Percentiles rank a stretch among this genome's conserved stretches.
Evolutionary conservation across 495 filamentous ascomycete species (phyloP).

Genomic region (Penicillium waksmanii): DNA sequence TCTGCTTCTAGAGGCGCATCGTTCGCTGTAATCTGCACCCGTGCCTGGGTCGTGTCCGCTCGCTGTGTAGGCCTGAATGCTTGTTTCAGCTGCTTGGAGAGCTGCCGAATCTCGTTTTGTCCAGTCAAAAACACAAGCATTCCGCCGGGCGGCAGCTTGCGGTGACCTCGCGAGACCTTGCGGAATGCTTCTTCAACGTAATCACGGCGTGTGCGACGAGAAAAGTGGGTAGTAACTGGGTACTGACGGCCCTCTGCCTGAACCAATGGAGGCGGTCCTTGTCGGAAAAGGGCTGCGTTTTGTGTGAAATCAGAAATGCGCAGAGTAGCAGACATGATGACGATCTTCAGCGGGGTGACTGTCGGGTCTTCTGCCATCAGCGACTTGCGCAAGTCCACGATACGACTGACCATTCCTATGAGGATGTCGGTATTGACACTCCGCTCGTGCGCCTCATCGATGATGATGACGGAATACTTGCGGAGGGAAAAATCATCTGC

Average conservation of each 20-base stretch:
- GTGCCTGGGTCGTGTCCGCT: constrained; percentile 57
- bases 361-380: constrained; percentile 64
- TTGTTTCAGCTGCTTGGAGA: constrained; percentile 77
- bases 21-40: constrained; percentile 71
- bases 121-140: constrained; percentile 97
- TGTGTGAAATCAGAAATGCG: constrained; percentile 87
- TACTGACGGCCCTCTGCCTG: constrained; percentile 95
- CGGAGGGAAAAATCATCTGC: constrained; percentile 83
- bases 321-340: constrained; percentile 98
- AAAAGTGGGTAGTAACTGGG: constrained; percentile 86
- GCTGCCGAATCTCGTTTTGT: constrained; percentile 81
- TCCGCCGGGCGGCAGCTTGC: constrained; percentile 86
- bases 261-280: constrained; percentile 76
- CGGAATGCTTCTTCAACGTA: constrained; percentile 87
- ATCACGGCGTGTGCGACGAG: constrained; percentile 78
- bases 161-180: constrained; percentile 87
- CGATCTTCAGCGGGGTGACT: constrained; percentile 81
- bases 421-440: constrained; percentile 98
- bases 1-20: constrained; percentile 84
- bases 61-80: constrained; percentile 65
- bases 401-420: constrained; percentile 92
- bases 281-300: constrained; percentile 77
- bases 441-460: constrained; percentile 97
- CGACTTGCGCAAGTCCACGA: constrained; percentile 74
- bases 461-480: constrained; percentile 93